Base-by-base conservation (phyloP, 768 basidiomycete genomes). In the Kwoniella sp. region DNA sequence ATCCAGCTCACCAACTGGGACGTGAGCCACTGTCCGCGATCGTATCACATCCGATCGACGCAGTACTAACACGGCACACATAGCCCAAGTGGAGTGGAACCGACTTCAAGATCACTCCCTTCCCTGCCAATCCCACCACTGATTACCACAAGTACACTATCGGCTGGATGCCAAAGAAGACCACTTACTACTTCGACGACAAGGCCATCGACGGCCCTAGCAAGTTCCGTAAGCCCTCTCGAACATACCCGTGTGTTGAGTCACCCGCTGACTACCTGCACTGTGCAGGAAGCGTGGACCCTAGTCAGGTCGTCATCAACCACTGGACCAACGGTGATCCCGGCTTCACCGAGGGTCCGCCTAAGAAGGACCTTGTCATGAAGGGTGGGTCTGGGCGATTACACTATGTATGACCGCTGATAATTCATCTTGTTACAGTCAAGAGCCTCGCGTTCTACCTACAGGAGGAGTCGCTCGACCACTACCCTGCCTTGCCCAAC, bases 1-100 rank as follows among this genome's bases (percentile, higher is more conserved):
- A 44, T 62, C 12, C 56, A 62, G 51, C 31, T 57, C 39, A 51
- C 54, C 19, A 51, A 60, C 42, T 52, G 41, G 32, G 54, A 53
- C 20, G 43, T 52, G n/a, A 60, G 54, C 46, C 15, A 19, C 31
- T 51, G 3, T 25, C 8, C 15, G 6, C n/a, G 5, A 20, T 11
- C 7, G 27, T 6, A 41, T 25, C 17, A 19, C 23, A 39, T 20
- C 6, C 40, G 8, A 41, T 20, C 32, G n/a, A 10, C 32, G 9
- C 40, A 20, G 27, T 10, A 23, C 12, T 23, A 12, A 9, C 29
- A 17, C 7, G n/a, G n/a, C n/a, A n/a, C n/a, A n/a, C n/a, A n/a
- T n/a, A n/a, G n/a, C n/a, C n/a, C n/a, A n/a, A n/a, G n/a, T 26
- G 36, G 44, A 25, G 12, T 20, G 38, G 22, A n/a, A 46, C 39